Evolutionary conservation across 2,329 filamentous ascomycete species (phyloP).

Genomic region (Aureobasidium lini): DNA sequence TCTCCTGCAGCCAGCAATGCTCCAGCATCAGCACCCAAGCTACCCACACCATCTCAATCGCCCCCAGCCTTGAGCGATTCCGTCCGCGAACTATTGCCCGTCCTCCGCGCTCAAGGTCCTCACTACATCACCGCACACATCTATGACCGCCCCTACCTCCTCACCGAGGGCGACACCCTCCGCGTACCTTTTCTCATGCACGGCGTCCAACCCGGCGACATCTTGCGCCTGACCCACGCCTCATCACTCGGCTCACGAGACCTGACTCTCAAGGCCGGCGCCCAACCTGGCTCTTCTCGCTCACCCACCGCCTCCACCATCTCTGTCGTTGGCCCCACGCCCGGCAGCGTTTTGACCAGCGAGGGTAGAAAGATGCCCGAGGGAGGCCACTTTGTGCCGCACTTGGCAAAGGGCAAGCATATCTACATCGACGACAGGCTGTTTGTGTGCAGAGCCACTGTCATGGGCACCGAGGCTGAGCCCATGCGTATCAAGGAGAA

Average conservation of each 20-base stretch:
- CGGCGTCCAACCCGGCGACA: constrained; percentile 60
- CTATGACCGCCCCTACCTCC: constrained; percentile 70
- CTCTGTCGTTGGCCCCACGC: constrained; percentile 22
- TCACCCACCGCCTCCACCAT: constrained; percentile 21
- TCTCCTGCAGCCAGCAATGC: not conserved
- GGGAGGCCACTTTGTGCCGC: constrained; percentile 32
- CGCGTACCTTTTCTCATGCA: constrained; percentile 45
- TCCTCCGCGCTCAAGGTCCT: constrained; percentile 62
- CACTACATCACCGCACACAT: constrained; percentile 78
- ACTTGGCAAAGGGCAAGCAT: constrained; percentile 30
- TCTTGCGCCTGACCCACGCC: constrained; percentile 81
- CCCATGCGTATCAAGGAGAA: constrained; percentile 48
- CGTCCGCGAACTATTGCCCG: constrained; percentile 57
- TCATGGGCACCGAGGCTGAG: constrained; percentile 75
- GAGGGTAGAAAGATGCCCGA: constrained; percentile 21
- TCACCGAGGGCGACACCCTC: constrained; percentile 51
- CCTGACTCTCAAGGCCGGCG: constrained; percentile 72
- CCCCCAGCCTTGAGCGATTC: constrained; percentile 44
- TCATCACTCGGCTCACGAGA: constrained; percentile 77
- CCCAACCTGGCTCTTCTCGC: constrained; percentile 37
- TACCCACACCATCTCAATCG: constrained; percentile 26
- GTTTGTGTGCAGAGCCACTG: constrained; percentile 77
- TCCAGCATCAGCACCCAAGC: constrained; percentile 15
- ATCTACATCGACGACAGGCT: constrained; percentile 69
- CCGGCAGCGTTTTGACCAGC: constrained; percentile 19